Evolutionary conservation across 331 rosid genomes (phyloP), one percentile per base, ranked within the genome.

Genomic region (Dryas integrifolia): DNA sequence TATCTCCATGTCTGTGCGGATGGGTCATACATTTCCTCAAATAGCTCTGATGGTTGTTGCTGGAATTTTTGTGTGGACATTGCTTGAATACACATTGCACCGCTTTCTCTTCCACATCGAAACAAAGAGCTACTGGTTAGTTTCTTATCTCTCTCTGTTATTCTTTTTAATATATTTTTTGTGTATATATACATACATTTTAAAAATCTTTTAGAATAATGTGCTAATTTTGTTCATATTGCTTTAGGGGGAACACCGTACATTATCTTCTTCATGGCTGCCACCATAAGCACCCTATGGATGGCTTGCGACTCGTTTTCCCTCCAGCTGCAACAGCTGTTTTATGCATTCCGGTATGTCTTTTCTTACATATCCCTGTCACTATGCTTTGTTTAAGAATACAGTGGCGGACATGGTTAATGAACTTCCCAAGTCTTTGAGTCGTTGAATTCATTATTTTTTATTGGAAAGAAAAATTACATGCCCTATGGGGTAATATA

Each of bases 281-380:
- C 86, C 99, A 95, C 79, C 99, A 92, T 79, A 95, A 95, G 79
- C 98, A 95, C 74, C 99, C 99, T 9, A 92, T 92, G 98, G 99
- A 95, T 68, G 87, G 98, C 61, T 78, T 95, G 84, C 85, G 99
- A 69, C 99, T 95, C 65, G 98, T 92, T 78, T 92, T 95, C 38
- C 99, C 99, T 71, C 99, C 99, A 1, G 70, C 96, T 72, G 98
- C 92, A 59, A 87, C 99, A 11, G 96, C 97, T 76, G 41, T 90
- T 79, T 78, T 95, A 58, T 79, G 81, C 60, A 7, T 85, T 14
- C 98, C 98, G 18, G 99, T 95, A 87, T 66, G 80, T 75, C 68
- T 67, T 24, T 70, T 46, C 48, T 58, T 40, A 13, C 58, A 15
- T 39, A 15, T 62, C 35, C 65, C 43, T 56, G 6, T 43, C 38